A percentile compares a stretch with the other conserved stretches of the same genome.
phyloP scores from a whole-genome alignment of 2,329 filamentous ascomycete species.

The Aspergillus sp. region DNA sequence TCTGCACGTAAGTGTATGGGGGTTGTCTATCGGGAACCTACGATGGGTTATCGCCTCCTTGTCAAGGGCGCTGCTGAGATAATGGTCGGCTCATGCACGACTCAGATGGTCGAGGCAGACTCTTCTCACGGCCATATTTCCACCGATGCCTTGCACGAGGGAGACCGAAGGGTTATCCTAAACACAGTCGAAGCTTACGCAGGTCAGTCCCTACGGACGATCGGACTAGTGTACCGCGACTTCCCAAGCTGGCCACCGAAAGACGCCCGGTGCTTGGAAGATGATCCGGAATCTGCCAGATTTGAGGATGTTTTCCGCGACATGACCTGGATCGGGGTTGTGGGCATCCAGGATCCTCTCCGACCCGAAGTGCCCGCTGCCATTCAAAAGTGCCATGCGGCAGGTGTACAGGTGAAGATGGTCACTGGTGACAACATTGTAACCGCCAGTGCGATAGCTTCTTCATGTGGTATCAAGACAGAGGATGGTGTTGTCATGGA shows the following conservation, averaged over 20 bases:
- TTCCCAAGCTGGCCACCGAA: slow-evolving; percentile 69
- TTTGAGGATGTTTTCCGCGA: slow-evolving; percentile 70
- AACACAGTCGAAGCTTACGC: slow-evolving; percentile 47
- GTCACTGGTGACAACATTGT: slow-evolving; percentile 71
- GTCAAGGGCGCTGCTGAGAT: slow-evolving; percentile 54
- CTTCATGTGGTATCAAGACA: slow-evolving; percentile 69
- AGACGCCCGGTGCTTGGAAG: slow-evolving; percentile 58
- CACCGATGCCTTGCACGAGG: slow-evolving; percentile 16
- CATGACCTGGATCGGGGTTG: slow-evolving; percentile 72
- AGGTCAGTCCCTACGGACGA: slow-evolving; percentile 68
- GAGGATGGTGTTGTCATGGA: slow-evolving; percentile 66
- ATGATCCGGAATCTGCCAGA: slow-evolving; percentile 63
- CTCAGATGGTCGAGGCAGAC: slow-evolving; percentile 34
- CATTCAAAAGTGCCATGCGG: slow-evolving; percentile 66
- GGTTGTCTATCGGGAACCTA: slow-evolving; percentile 45
- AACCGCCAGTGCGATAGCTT: slow-evolving; percentile 72
- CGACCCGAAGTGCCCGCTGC: slow-evolving; percentile 68
- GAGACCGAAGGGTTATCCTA: slow-evolving; percentile 31
- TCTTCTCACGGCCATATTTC: slow-evolving; percentile 27
- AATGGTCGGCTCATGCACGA: slow-evolving; percentile 42
- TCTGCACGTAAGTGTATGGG: slow-evolving; percentile 70
- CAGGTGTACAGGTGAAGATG: slow-evolving; percentile 73
- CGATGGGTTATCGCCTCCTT: slow-evolving; percentile 46
- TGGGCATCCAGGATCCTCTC: slow-evolving; percentile 75
- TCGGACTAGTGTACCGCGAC: slow-evolving; percentile 72